Evolutionary conservation across 139 green algal species (phyloP), one percentile per base, ranked within the genome.

Genomic region (Desmodesmus armatus): DNA sequence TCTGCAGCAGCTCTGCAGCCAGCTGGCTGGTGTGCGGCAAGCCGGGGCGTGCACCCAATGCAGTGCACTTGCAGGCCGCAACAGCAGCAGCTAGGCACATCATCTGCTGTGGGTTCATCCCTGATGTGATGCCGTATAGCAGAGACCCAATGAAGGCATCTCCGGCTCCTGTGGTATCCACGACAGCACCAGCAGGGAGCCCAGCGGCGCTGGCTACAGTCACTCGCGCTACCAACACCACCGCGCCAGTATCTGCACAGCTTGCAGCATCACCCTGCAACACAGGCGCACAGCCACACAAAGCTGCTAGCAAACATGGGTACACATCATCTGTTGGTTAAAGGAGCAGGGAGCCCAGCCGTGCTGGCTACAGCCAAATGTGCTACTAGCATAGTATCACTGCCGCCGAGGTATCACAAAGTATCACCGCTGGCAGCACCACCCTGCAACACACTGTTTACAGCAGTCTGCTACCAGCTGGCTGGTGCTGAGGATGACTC

Each of bases 141-240:
- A 98, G 71, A 31, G 85, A 88, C 0, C 94, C 97, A 53, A 98
- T 98, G 91, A 99, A 99, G 3, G 96, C 89, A 87, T 99, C 97
- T 0, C 97, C 97, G 2, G 97, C 97, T 0, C 97, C 96, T 3
- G 96, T 98, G 9, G 96, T 98, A 87, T 99, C 96, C 33, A 95
- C 86, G 2, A 99, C 88, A 3, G 88, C 90, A 2, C 87, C 89
- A 85, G 85, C 39, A 9, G 75, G 62, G 15, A 78, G 51, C 5
- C 55, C 51, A 41, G 70, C 80, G 40, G 87, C 78, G 19, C 58
- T 65, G 2, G 53, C 78, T 5, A 80, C 70, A 62, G 73, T 81
- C 82, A 88, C 82, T 25, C 53, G 66, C 21, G 69, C n/a, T n/a
- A n/a, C 80, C 25, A 49, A 37, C 58, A 70, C 6, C 23, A 33